A percentile compares a stretch with the other conserved stretches of the same genome.
Evolutionary conservation across 768 basidiomycete species (phyloP).

Genomic region (Auriculariales sp.): DNA sequence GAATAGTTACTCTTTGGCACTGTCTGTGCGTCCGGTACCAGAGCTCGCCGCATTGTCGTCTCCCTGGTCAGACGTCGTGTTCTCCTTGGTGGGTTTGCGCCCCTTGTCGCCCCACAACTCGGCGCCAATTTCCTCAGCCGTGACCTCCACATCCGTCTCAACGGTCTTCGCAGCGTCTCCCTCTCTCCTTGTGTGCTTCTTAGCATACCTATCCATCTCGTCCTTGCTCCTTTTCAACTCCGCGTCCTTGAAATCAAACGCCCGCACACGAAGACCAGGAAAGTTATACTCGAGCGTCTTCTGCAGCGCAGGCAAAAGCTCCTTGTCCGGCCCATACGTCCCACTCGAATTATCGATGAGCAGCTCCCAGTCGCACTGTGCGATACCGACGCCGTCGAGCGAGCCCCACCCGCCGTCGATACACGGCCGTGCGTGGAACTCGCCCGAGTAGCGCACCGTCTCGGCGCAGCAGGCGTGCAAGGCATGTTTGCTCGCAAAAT

Average conservation of each 20-base stretch:
- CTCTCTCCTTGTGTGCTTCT: neutral
- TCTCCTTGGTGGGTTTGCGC: no score
- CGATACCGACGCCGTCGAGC: constrained; percentile 45
- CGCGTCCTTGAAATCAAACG: constrained; percentile 1
- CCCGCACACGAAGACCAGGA: constrained; percentile 12
- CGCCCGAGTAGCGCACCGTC: constrained; percentile 57
- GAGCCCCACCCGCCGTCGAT: constrained; percentile 44
- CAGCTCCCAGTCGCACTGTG: constrained; percentile 70
- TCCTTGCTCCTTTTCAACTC: neutral
- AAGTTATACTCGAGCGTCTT: constrained; percentile 62
- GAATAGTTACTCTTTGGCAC: no score
- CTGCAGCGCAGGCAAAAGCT: constrained; percentile 44
- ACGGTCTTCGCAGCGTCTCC: neutral
- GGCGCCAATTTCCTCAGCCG: no score
- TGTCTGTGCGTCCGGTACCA: no score
- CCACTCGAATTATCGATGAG: constrained; percentile 81
- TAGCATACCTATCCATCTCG: neutral
- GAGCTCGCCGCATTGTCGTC: no score
- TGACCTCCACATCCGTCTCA: neutral
- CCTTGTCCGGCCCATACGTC: constrained; percentile 64
- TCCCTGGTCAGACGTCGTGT: no score
- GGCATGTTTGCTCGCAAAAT: constrained; percentile 78
- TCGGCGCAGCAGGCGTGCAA: constrained; percentile 65
- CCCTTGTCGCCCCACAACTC: no score
- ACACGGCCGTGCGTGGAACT: constrained; percentile 58